phyloP scores from a whole-genome alignment of 192 early-diverging fungal species.

The Jimgerdemannia flammicorona region DNA sequence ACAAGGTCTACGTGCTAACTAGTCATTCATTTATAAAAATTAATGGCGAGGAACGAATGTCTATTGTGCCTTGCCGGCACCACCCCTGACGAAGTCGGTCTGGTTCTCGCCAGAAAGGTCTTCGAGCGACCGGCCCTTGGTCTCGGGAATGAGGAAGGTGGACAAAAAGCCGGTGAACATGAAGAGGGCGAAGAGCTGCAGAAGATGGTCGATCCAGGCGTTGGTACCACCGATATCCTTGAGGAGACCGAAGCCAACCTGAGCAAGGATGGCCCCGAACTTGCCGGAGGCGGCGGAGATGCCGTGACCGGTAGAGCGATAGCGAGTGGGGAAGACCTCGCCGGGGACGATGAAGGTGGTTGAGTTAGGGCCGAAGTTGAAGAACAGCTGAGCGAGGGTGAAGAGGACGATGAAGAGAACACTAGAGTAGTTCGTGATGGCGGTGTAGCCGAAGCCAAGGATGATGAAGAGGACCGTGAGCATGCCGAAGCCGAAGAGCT shows the following conservation, averaged over 20 bases:
- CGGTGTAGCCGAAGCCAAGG: constrained; percentile 67
- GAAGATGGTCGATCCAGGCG: constrained; percentile 51
- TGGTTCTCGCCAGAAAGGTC: constrained; percentile 54
- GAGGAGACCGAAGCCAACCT: constrained; percentile 65
- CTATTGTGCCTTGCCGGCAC: neutral
- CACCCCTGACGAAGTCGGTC: constrained; percentile 10
- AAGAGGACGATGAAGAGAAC: constrained; percentile 64
- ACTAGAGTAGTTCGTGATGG: constrained; percentile 53
- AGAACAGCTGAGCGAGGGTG: constrained; percentile 70
- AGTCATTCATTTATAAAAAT: too few relatives aligned
- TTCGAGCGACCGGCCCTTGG: constrained; percentile 74
- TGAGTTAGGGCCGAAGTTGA: constrained; percentile 95
- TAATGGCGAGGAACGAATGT: too few relatives aligned
- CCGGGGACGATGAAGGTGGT: constrained; percentile 87
- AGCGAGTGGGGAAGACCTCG: constrained; percentile 80
- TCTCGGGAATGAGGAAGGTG: constrained; percentile 73
- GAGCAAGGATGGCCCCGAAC: constrained; percentile 72
- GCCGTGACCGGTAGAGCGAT: constrained; percentile 76
- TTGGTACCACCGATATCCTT: constrained; percentile 69
- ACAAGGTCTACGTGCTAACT: too few relatives aligned
- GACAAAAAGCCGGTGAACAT: constrained; percentile 68
- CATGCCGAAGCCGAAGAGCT: constrained; percentile 83
- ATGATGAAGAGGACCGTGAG: constrained; percentile 73
- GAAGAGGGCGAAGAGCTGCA: constrained; percentile 72
- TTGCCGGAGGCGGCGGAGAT: constrained; percentile 81